Conservation (phyloP, 176 grass and related monocot genomes). For the Triticum urartu region DNA sequence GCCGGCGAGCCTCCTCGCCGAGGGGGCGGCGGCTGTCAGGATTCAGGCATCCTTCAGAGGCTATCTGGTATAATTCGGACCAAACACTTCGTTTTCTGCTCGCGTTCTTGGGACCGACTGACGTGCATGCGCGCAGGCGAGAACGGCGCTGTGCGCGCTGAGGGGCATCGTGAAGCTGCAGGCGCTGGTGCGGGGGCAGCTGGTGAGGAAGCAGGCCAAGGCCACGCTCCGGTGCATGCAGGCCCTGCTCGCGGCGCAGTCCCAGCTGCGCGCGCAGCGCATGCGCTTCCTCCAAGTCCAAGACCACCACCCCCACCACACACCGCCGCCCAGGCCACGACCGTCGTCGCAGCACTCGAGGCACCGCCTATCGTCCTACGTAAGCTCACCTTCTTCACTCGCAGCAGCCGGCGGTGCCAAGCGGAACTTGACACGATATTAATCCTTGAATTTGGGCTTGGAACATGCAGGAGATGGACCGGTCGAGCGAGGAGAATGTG, state of each 20-base stretch:
- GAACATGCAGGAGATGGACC: slow-evolving; percentile 64
- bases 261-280: slow-evolving; percentile 56
- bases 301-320: slow-evolving; percentile 25
- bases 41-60: slow-evolving; percentile 85
- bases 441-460: not conserved
- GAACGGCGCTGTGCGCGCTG: slow-evolving; percentile 76
- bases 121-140: slow-evolving; percentile 43
- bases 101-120: not conserved
- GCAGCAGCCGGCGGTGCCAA: not conserved
- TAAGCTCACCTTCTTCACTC: slow-evolving; percentile 6
- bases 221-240: slow-evolving; percentile 88
- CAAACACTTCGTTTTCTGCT: not conserved
- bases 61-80: slow-evolving; percentile 54
- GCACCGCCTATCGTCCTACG: slow-evolving; percentile 47
- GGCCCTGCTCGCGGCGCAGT: slow-evolving; percentile 66
- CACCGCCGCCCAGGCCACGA: slow-evolving; percentile 36
- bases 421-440: not conserved
- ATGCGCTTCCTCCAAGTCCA: slow-evolving; percentile 50
- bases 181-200: slow-evolving; percentile 70
- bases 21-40: slow-evolving; percentile 58
- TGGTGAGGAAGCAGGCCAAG: slow-evolving; percentile 87
- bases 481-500: slow-evolving; percentile 53
- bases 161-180: slow-evolving; percentile 85
- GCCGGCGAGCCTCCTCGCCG: slow-evolving; percentile 14
- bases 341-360: slow-evolving; percentile 58